Evolutionary conservation across 2,329 filamentous ascomycete species (phyloP), one percentile per base, ranked within the genome.

Genomic region (Xylariaceae sp.): DNA sequence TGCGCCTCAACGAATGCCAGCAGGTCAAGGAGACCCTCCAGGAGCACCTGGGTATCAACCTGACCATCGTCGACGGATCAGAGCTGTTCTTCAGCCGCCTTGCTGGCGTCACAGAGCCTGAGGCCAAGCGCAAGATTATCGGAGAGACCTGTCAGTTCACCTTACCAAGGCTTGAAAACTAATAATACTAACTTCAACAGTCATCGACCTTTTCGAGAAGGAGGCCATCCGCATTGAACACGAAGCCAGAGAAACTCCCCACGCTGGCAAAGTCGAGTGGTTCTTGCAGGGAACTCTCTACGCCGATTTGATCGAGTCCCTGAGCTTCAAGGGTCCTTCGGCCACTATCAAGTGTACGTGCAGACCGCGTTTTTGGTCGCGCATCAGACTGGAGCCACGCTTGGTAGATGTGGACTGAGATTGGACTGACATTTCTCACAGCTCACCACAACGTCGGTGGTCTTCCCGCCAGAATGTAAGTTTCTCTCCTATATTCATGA

Each of bases 91-190:
- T 97, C n/a, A 77, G 77, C 35, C 81, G 86, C 23, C 84, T 97
- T 0, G 82, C 84, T 65, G 93, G 91, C 15, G 84, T 96, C 30
- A 78, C 77, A 0, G 90, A 86, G 35, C 92, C 93, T 0, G 92
- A 97, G 76, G 83, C 83, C 71, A 97, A 96, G 81, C 82, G 92
- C 57, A 96, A 96, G 77, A 87, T 97, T 68, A 97, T 97, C 62
- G 92, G 92, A 58, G 83, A 81, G 63, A 89, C 83, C 48, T 81
- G 68, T 74, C 8, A 42, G 64, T 64, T 15, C 13, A 58, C 59
- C 65, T 61, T 23, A 3, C 15, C 8, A 34, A 11, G n/a, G 23
- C 17, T 42, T 8, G 9, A 1, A 37, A 11, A 3, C n/a, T 13
- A 11, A n/a, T 57, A 50, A n/a, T 57, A 50, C 51, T 62, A 51